phyloP scores from a whole-genome alignment of 2,329 filamentous ascomycete species.

The Pleomassaria siparia region DNA sequence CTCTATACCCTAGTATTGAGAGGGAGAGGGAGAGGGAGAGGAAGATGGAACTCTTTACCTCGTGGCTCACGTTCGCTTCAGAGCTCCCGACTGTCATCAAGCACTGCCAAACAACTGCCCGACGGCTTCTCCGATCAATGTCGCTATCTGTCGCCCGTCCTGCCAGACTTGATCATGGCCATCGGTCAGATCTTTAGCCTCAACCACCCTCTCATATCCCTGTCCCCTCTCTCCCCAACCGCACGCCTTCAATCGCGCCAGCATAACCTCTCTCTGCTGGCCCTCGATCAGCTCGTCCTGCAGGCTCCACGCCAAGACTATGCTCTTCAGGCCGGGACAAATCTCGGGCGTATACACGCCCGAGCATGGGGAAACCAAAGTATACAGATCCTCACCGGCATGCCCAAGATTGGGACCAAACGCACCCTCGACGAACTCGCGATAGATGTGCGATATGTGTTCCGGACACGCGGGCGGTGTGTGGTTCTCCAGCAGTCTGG shows the following conservation, averaged over 20 bases:
- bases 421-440: conserved; percentile 59
- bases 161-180: conserved; percentile 67
- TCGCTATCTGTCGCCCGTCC: conserved; percentile 59
- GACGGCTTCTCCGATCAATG: conserved; percentile 36
- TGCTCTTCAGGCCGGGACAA: conserved; percentile 23
- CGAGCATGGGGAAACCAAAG: not conserved
- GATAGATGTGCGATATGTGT: conserved; percentile 53
- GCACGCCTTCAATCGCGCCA: conserved; percentile 49
- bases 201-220: conserved; percentile 32
- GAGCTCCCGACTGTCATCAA: too few relatives aligned
- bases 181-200: conserved; percentile 54
- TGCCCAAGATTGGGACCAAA: conserved; percentile 63
- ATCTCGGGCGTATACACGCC: not conserved
- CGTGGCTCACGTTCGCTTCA: too few relatives aligned
- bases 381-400: conserved; percentile 43
- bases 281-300: conserved; percentile 54
- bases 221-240: conserved; percentile 39
- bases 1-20: too few relatives aligned
- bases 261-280: conserved; percentile 62
- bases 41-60: too few relatives aligned
- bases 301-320: conserved; percentile 50
- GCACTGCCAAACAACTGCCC: conserved; percentile 12
- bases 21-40: too few relatives aligned
- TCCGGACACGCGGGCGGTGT: conserved; percentile 29
- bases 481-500: conserved; percentile 53